Base-by-base conservation (phyloP, 495 filamentous ascomycete species). In the Xylaria telfairii region DNA sequence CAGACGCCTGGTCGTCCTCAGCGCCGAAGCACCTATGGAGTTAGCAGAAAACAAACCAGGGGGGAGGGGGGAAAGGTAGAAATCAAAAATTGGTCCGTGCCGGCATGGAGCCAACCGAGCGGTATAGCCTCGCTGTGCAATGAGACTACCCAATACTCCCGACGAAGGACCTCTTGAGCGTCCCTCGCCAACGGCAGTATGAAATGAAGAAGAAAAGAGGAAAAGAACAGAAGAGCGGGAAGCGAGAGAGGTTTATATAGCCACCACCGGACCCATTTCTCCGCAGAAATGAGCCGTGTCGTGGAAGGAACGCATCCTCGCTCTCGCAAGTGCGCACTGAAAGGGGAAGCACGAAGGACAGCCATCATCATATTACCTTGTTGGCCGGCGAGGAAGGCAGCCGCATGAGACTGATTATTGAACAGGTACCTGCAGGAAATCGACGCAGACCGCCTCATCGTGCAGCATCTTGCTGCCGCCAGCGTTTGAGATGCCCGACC, bases 1-100 rank as follows among this genome's bases (percentile, higher is more conserved):
- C 65, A 67, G 65, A 30, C 65, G 42, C 65, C 65, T 67, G 34
- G 65, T 67, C 65, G 49, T 30, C 65, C 65, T 67, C 65, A 42
- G 42, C n/a, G 62, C 62, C 28, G 42, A 17, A 56, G 47, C 46
- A 66, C 32, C 65, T 56, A 67, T 67, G 65, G 51, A 67, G 65
- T 66, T 53, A 53, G 64, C 39, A 39, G 15, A 26, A 32, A 44
- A 30, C 10, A 5, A 51, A 28, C 21, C 21, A 34, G 65, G 65
- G 21, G 65, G 49, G 49, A 44, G 37, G 51, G 49, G 65, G 65
- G 26, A 57, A 67, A 30, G 44, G 24, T 19, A n/a, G 69, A 71
- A 21, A 67, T 53, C 30, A 61, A 61, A 71, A 71, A 71, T 71
- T 71, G 6, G 44, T 17, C 53, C 53, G 26, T 39, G 28, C 49